Percentiles rank a stretch among this genome's conserved stretches.
These are phyloP conservation scores for Trichoderma asperelloides DNA, from an alignment of 495 filamentous ascomycete species.

Conservation along the genomic window DNA sequence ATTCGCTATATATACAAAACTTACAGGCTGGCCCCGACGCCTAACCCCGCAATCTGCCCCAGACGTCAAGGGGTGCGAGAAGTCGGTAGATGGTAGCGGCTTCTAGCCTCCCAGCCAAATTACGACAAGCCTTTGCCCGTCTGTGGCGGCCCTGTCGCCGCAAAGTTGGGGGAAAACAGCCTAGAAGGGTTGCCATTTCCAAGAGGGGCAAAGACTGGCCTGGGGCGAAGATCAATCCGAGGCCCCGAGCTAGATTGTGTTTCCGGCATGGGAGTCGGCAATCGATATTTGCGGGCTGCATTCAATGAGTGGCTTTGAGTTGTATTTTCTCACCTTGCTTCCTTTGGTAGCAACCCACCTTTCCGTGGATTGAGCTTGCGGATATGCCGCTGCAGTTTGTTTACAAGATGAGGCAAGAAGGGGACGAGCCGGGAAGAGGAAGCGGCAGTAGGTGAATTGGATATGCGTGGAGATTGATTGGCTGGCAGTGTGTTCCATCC, in stretches of 20 bases:
- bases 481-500: not conserved
- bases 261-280: not conserved
- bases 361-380: not conserved
- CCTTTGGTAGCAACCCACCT: no score
- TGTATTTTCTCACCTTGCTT: not conserved
- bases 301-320: not conserved
- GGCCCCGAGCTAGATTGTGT: not conserved
- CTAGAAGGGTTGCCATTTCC: not conserved
- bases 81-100: not conserved
- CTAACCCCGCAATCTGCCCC: conserved; percentile 5
- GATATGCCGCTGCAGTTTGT: not conserved
- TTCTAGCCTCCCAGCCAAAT: not conserved
- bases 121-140: not conserved
- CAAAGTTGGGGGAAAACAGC: not conserved
- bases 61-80: not conserved
- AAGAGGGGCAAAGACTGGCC: not conserved
- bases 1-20: not conserved
- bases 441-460: not conserved
- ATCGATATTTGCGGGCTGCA: not conserved
- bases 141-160: not conserved
- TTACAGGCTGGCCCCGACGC: not conserved
- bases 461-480: not conserved
- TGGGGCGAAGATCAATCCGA: not conserved
- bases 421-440: not conserved
- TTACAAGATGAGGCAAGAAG: not conserved